A percentile compares a stretch with the other conserved stretches of the same genome.
Evolutionary conservation across 2,329 filamentous ascomycete genomes (phyloP).

Genomic region (Trichoderma koningii): DNA sequence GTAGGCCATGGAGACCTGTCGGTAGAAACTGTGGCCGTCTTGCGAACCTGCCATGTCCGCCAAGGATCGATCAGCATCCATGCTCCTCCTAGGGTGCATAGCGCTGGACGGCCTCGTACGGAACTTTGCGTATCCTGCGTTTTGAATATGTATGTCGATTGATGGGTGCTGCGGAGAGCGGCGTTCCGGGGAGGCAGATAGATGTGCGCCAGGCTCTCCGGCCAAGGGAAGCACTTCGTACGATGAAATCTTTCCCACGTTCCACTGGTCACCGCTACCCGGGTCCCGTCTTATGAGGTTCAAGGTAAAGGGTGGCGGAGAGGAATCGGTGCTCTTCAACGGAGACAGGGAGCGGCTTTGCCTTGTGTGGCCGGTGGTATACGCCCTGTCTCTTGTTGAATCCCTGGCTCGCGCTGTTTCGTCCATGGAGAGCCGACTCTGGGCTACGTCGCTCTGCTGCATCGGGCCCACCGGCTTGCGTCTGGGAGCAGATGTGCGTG

Average conservation of each 20-base stretch:
- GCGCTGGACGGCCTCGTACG: conserved; percentile 38
- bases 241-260: conserved; percentile 66
- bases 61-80: conserved; percentile 36
- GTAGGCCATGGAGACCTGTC: conserved; percentile 61
- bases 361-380: neutral
- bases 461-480: conserved; percentile 39
- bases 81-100: conserved; percentile 46
- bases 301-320: conserved; percentile 50
- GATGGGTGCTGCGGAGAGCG: conserved; percentile 38
- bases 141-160: conserved; percentile 57
- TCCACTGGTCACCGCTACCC: conserved; percentile 70
- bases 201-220: conserved; percentile 33
- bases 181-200: conserved; percentile 28
- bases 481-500: conserved; percentile 30
- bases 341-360: conserved; percentile 44
- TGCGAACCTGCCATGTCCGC: conserved; percentile 24
- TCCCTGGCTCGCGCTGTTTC: conserved; percentile 2
- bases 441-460: conserved; percentile 14
- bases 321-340: conserved; percentile 37
- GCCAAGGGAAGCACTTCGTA: conserved; percentile 48
- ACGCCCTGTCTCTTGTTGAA: conserved; percentile 13
- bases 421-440: neutral
- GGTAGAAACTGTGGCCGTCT: conserved; percentile 23
- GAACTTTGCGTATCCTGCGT: conserved; percentile 60
- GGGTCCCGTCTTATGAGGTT: conserved; percentile 75